These are phyloP conservation scores for Boletus rex-veris DNA, from an alignment of 768 basidiomycete genomes.

Conservation along the genomic window DNA sequence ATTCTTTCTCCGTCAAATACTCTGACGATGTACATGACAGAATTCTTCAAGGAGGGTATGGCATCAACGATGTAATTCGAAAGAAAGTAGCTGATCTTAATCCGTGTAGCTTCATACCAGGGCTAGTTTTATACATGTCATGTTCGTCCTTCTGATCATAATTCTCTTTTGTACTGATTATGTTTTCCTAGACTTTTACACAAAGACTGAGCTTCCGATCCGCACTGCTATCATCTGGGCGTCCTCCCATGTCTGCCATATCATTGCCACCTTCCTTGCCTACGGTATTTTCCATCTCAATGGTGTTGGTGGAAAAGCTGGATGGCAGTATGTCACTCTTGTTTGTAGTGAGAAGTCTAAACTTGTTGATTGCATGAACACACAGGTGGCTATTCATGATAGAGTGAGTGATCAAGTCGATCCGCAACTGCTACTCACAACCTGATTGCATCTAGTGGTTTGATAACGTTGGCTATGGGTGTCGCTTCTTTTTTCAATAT, in stretches of 20 bases:
- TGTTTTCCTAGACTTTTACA: conserved; percentile 42
- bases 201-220: conserved; percentile 46
- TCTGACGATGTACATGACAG: conserved; percentile 15
- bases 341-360: neutral
- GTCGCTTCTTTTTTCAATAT: conserved; percentile 53
- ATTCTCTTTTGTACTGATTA: neutral
- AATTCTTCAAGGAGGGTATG: conserved; percentile 47
- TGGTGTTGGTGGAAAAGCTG: conserved; percentile 8
- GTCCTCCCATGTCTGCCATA: conserved; percentile 51
- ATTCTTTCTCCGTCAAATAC: neutral
- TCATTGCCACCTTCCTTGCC: conserved; percentile 61
- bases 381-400: conserved; percentile 34
- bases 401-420: conserved; percentile 28
- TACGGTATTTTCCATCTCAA: conserved; percentile 49
- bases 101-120: conserved; percentile 48
- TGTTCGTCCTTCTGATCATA: conserved; percentile 35
- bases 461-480: conserved; percentile 53
- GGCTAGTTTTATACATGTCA: conserved; percentile 58
- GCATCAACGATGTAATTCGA: neutral
- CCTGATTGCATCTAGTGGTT: conserved; percentile 2
- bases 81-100: neutral
- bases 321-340: conserved; percentile 14
- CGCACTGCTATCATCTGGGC: conserved; percentile 72
- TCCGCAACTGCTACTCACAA: too few species aligned
- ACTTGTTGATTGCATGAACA: neutral